Conservation (phyloP, 1,284 basidiomycete species). For the Tylopilus orsonianus region DNA sequence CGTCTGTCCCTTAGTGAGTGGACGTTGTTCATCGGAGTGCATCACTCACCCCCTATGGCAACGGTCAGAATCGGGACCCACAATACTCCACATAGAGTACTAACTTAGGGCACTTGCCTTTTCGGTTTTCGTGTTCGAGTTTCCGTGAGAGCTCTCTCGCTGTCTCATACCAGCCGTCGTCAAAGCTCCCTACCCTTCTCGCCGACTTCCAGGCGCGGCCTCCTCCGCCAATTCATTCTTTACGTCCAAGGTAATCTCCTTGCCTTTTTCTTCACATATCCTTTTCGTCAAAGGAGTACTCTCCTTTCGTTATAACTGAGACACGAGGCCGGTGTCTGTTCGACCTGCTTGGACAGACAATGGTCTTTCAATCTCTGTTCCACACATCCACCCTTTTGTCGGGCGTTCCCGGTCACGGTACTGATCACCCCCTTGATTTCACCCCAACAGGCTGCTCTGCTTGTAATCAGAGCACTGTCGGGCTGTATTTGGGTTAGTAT, state of each 20-base stretch:
- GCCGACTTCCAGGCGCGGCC: conserved; percentile 56
- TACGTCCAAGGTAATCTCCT: conserved; percentile 47
- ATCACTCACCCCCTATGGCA: conserved; percentile 34
- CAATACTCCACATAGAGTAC: conserved; percentile 42
- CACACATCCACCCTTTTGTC: conserved; percentile 24
- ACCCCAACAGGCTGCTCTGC: conserved; percentile 26
- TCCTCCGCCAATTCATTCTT: conserved; percentile 67
- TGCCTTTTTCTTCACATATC: neutral
- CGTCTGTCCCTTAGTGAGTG: conserved; percentile 23
- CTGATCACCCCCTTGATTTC: conserved; percentile 19
- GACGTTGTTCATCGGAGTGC: conserved; percentile 10
- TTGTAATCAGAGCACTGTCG: conserved; percentile 25
- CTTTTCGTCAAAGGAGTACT: conserved; percentile 5
- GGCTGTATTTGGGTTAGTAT: conserved; percentile 31
- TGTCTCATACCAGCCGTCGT: conserved; percentile 7
- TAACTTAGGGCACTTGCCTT: too few relatives aligned
- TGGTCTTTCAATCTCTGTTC: conserved; percentile 20
- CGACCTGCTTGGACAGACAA: conserved; percentile 25
- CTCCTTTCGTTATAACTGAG: conserved; percentile 21
- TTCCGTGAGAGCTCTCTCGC: conserved; percentile 42
- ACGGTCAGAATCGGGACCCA: conserved; percentile 42
- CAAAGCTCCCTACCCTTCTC: neutral
- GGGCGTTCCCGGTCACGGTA: conserved; percentile 6
- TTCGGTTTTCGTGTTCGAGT: conserved; percentile 33
- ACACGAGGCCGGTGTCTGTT: conserved; percentile 24